Conservation (phyloP, 2,329 filamentous ascomycete species). For the Fusarium cyanostomum region DNA sequence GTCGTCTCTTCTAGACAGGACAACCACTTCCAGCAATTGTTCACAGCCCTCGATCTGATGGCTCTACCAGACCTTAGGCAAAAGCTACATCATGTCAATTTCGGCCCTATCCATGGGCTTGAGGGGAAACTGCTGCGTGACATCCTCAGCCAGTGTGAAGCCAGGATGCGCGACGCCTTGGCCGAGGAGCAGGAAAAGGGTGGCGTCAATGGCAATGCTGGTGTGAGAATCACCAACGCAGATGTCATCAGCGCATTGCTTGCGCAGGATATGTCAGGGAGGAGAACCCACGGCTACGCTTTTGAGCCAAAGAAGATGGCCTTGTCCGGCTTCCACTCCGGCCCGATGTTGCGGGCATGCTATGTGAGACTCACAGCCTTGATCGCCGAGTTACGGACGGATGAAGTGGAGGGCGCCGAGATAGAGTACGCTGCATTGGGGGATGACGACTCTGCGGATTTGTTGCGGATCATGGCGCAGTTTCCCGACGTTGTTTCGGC, state of each 20-base stretch:
- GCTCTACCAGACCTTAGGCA: slow-evolving; percentile 42
- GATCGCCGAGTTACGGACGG: neutral
- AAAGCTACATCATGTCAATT: slow-evolving; percentile 52
- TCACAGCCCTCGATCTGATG: slow-evolving; percentile 46
- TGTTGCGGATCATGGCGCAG: slow-evolving; percentile 67
- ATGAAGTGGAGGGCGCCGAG: neutral
- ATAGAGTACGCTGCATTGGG: slow-evolving; percentile 1
- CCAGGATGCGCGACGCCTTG: neutral
- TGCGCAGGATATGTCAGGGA: slow-evolving; percentile 34
- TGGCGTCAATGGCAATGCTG: neutral
- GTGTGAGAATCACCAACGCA: neutral
- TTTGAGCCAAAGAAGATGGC: slow-evolving; percentile 28
- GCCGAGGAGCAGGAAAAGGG: neutral
- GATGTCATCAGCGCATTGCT: slow-evolving; percentile 15
- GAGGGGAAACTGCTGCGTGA: slow-evolving; percentile 6
- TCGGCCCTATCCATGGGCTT: slow-evolving; percentile 61
- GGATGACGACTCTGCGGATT: slow-evolving; percentile 23
- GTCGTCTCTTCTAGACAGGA: slow-evolving; percentile 77
- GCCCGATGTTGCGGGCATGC: neutral
- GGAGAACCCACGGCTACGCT: slow-evolving; percentile 31
- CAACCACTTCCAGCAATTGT: slow-evolving; percentile 66
- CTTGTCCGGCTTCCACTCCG: neutral
- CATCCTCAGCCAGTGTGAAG: slow-evolving; percentile 8
- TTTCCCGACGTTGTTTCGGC: slow-evolving; percentile 72
- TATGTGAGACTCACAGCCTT: neutral